phyloP scores from a whole-genome alignment of 2,329 filamentous ascomycete genomes.

The Penicillium sp. region DNA sequence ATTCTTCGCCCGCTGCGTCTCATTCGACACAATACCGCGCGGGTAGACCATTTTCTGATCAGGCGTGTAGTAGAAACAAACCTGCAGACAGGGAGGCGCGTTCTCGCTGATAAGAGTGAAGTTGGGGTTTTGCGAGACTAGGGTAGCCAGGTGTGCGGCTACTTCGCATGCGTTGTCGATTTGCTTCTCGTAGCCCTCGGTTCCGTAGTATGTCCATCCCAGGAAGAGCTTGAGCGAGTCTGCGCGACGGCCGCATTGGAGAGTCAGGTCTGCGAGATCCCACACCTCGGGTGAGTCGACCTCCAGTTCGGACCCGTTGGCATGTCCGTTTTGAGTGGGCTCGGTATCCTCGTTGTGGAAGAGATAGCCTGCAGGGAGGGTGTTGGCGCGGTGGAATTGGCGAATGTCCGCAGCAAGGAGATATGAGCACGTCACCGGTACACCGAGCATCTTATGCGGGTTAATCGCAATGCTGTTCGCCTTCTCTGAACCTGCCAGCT shows the following conservation, averaged over 20 bases:
- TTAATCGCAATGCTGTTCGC: slow-evolving; percentile 87
- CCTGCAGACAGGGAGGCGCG: slow-evolving; percentile 86
- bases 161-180: slow-evolving; percentile 75
- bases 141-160: slow-evolving; percentile 70
- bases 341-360: slow-evolving; percentile 67
- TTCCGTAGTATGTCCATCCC: slow-evolving; percentile 88
- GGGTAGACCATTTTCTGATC: slow-evolving; percentile 56
- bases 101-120: slow-evolving; percentile 76
- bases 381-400: slow-evolving; percentile 83
- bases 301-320: slow-evolving; percentile 32
- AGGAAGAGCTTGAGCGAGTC: slow-evolving; percentile 88
- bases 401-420: slow-evolving; percentile 77
- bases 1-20: slow-evolving; percentile 47
- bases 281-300: slow-evolving; percentile 66
- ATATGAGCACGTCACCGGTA: slow-evolving; percentile 89
- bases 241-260: slow-evolving; percentile 87
- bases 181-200: slow-evolving; percentile 70
- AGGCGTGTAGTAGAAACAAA: slow-evolving; percentile 88
- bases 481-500: slow-evolving; percentile 72
- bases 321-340: slow-evolving; percentile 34
- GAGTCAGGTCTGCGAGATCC: slow-evolving; percentile 89
- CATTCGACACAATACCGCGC: slow-evolving; percentile 39
- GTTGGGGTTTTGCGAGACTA: slow-evolving; percentile 62
- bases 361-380: slow-evolving; percentile 82
- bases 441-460: slow-evolving; percentile 96